Conservation (phyloP, 495 filamentous ascomycete species). For the Penicillium salamii region DNA sequence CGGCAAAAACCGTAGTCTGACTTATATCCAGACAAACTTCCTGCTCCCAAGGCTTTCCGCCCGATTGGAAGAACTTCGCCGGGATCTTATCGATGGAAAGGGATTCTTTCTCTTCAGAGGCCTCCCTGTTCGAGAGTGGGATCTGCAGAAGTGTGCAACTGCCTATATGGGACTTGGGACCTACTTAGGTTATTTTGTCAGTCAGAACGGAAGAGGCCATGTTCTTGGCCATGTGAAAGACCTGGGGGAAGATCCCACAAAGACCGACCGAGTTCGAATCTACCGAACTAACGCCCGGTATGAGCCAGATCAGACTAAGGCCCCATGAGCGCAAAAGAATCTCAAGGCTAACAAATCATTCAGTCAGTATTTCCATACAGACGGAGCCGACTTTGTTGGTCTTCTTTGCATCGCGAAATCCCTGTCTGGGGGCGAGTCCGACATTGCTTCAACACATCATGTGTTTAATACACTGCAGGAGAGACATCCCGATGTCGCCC, state of each 20-base stretch:
- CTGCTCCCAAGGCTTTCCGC: slow-evolving; percentile 58
- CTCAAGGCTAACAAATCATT: background rate
- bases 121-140: slow-evolving; percentile 74
- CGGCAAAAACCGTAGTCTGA: background rate
- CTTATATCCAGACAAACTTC: slow-evolving; percentile 40
- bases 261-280: slow-evolving; percentile 81
- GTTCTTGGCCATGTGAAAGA: slow-evolving; percentile 91
- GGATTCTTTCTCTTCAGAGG: slow-evolving; percentile 89
- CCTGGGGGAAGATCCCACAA: slow-evolving; percentile 74
- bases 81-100: slow-evolving; percentile 76
- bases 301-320: slow-evolving; percentile 5
- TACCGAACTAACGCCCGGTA: slow-evolving; percentile 84
- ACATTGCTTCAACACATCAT: slow-evolving; percentile 69
- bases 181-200: slow-evolving; percentile 80
- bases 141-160: slow-evolving; percentile 73
- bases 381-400: slow-evolving; percentile 74
- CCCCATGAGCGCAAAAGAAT: background rate
- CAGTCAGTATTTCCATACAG: slow-evolving; percentile 76
- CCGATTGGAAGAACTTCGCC: slow-evolving; percentile 55
- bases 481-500: slow-evolving; percentile 71
- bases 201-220: slow-evolving; percentile 84
- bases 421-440: slow-evolving; percentile 75
- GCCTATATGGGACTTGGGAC: slow-evolving; percentile 91
- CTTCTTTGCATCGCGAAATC: slow-evolving; percentile 75
- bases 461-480: slow-evolving; percentile 73